Evolutionary conservation across 352 stramenopile genomes (phyloP), one percentile per base, ranked within the genome.

Genomic region (Globisporangium orthogonon): DNA sequence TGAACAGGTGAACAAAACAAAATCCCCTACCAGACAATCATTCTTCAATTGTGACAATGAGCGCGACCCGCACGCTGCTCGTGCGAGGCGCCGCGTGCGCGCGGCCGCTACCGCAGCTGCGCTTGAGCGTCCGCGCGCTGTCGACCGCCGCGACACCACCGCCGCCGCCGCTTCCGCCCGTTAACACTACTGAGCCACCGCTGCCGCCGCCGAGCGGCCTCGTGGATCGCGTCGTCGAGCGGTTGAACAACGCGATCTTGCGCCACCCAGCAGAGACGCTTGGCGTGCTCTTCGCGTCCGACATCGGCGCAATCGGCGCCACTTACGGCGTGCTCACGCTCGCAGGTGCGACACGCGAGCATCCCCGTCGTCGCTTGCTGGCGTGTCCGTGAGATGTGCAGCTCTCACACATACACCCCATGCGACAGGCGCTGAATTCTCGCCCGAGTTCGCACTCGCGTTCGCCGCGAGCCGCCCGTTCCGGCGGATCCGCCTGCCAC

Each of bases 381-480:
- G 23, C 23, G 23, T 23, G 23, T 23, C 23, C 23, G 23, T 23
- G 23, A 23, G 23, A 37, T 37, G 33, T 9, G 33, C 33, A 9
- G 33, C 33, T 5, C 10, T 11, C 33, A 37, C 33, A 37, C 33
- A 37, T 9, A 11, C 33, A 37, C 33, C 10, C 6, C 10, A 2
- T 7, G 17, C 18, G 31, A 4, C 39, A 82, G 76, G 78, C 7
- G 62, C 88, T 35, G 65, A 80, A 50, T 91, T 95, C 58, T 93
- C 85, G 31, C 81, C 86, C 7, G 86, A 95, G 54, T 95, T 94
- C 54, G 86, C 86, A 7, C 52, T 95, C 23, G 86, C 86, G 14
- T 95, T 93, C 53, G 85, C 83, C 14, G 80, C 79, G 33, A 93
- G 84, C 57, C 78, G 86, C 31, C 86, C 86, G 11, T 88, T 95